phyloP scores from a whole-genome alignment of 148 eudicot species.

The Cornus kousa region DNA sequence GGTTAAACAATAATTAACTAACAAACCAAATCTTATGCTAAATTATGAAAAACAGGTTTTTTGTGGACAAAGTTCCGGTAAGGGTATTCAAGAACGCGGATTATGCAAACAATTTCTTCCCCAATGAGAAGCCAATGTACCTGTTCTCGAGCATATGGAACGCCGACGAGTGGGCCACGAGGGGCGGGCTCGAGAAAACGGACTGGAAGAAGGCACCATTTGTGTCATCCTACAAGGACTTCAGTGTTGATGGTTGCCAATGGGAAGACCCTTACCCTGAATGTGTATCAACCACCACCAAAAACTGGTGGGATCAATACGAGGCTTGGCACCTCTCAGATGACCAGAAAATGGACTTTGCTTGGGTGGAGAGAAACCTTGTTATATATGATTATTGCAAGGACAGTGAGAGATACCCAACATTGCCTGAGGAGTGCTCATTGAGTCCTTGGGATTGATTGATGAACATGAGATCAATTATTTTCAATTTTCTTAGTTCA shows the following conservation, averaged over 20 bases:
- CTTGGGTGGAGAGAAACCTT: constrained; percentile 85
- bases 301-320: constrained; percentile 95
- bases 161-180: constrained; percentile 94
- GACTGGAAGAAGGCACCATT: constrained; percentile 88
- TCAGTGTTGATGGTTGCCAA: constrained; percentile 80
- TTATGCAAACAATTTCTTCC: constrained; percentile 80
- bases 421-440: constrained; percentile 74
- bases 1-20: too few relatives aligned
- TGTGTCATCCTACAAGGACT: constrained; percentile 86
- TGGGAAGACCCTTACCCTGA: constrained; percentile 92
- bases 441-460: constrained; percentile 57
- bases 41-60: constrained; percentile 45
- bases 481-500: neutral
- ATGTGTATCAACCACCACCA: constrained; percentile 79
- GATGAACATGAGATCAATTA: neutral
- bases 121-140: constrained; percentile 89
- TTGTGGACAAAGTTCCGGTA: constrained; percentile 72
- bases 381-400: constrained; percentile 77
- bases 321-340: constrained; percentile 71
- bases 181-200: constrained; percentile 88
- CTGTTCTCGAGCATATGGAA: constrained; percentile 97
- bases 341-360: constrained; percentile 64
- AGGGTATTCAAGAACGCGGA: constrained; percentile 83
- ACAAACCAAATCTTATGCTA: neutral
- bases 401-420: constrained; percentile 51